Evolutionary conservation across 805 yeast species (phyloP).

Genomic region (Isabelozyma rhagii): DNA sequence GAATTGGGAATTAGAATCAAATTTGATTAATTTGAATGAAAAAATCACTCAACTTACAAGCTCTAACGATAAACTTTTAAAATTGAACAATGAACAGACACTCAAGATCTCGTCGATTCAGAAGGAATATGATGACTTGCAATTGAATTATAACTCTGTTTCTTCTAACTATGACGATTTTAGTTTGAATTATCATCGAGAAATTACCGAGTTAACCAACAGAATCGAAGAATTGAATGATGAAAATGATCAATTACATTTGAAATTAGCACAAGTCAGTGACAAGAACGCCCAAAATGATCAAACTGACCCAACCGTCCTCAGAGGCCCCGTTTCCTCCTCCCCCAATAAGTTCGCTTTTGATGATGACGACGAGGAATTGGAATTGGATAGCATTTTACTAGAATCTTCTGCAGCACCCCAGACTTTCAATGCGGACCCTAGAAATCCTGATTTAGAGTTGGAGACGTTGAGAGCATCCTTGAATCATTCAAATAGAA

Average conservation of each 20-base stretch:
- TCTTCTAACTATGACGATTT: constrained; percentile 35
- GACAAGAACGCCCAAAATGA: no score
- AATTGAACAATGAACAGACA: constrained; percentile 29
- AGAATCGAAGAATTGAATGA: constrained; percentile 62
- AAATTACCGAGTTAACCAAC: constrained; percentile 46
- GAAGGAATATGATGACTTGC: constrained; percentile 48
- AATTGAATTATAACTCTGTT: constrained; percentile 38
- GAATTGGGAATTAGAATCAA: constrained; percentile 64
- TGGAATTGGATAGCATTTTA: constrained; percentile 31
- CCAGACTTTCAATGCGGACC: constrained; percentile 25
- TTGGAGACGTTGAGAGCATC: constrained; percentile 65
- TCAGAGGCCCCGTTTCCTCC: neutral
- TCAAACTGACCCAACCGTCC: neutral
- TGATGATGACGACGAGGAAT: constrained; percentile 33
- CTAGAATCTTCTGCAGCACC: constrained; percentile 21
- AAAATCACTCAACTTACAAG: constrained; percentile 36
- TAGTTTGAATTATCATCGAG: constrained; percentile 34
- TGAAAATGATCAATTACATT: constrained; percentile 60
- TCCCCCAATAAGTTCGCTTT: neutral
- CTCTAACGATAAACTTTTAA: constrained; percentile 38
- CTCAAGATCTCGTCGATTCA: constrained; percentile 26
- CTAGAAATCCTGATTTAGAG: constrained; percentile 49
- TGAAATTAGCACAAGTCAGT: constrained; percentile 18
- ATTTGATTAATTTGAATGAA: constrained; percentile 44
- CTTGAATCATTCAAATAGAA: constrained; percentile 59